Evolutionary conservation across 441 rosid genomes (phyloP).

Genomic region (Manihot esculenta): DNA sequence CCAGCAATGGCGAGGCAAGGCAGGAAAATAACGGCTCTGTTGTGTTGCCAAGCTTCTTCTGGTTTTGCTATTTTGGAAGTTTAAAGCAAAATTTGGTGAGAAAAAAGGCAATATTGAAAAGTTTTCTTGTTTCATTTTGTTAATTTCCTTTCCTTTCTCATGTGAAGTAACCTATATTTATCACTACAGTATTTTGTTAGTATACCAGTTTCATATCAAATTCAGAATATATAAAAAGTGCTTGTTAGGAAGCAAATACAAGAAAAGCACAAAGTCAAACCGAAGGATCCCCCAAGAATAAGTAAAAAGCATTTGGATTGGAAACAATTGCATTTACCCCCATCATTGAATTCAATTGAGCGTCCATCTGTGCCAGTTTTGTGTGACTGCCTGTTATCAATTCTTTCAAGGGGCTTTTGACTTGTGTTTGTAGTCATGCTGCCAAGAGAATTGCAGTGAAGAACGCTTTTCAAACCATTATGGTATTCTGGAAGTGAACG

Average conservation of each 20-base stretch:
- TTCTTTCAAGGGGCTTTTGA: constrained; percentile 39
- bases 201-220: neutral
- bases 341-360: constrained; percentile 40
- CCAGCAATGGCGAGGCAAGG: neutral
- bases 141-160: neutral
- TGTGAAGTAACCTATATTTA: neutral
- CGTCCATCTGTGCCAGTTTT: constrained; percentile 36
- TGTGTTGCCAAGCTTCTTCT: neutral
- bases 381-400: constrained; percentile 33
- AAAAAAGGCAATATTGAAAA: neutral
- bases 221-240: neutral
- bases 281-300: neutral
- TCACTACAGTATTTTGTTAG: neutral
- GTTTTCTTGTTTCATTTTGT: neutral
- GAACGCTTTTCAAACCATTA: constrained; percentile 38
- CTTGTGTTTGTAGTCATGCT: constrained; percentile 32
- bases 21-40: neutral
- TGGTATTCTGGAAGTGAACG: constrained; percentile 54
- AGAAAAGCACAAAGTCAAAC: neutral
- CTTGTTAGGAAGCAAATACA: neutral
- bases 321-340: constrained; percentile 34
- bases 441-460: constrained; percentile 33
- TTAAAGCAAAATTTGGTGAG: neutral
- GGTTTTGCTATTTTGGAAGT: neutral
- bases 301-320: neutral